phyloP scores from a whole-genome alignment of 352 stramenopile species.

The Globisporangium orthogonon region DNA sequence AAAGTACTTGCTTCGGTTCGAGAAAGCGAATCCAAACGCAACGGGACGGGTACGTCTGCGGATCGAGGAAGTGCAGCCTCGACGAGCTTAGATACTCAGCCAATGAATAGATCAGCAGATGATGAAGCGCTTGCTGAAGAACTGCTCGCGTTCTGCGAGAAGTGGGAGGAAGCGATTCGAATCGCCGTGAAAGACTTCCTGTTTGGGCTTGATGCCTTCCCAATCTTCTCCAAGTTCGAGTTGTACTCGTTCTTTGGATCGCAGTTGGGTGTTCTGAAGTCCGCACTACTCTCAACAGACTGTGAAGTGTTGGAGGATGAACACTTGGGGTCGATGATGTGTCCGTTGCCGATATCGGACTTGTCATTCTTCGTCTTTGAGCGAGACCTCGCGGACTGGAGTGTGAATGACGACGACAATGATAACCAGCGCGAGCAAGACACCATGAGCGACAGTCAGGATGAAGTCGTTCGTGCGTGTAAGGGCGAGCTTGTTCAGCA shows the following conservation, averaged over 20 bases:
- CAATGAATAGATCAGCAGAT: conserved; percentile 1
- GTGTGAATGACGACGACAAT: conserved; percentile 6
- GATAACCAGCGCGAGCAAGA: conserved; percentile 9
- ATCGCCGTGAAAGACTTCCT: conserved; percentile 54
- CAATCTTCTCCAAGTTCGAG: conserved; percentile 23
- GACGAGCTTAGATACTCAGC: not conserved
- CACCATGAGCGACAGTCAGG: not conserved
- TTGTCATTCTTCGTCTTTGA: conserved; percentile 33
- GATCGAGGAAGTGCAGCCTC: not conserved
- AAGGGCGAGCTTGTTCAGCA: conserved; percentile 7
- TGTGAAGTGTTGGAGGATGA: not conserved
- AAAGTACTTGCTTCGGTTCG: not conserved
- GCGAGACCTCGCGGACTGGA: conserved; percentile 20
- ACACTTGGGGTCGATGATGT: not conserved
- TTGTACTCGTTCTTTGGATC: conserved; percentile 23
- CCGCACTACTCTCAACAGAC: not conserved
- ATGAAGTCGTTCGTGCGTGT: not conserved
- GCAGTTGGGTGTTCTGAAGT: not conserved
- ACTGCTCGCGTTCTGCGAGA: conserved; percentile 34
- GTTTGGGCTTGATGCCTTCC: conserved; percentile 35
- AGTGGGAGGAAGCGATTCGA: conserved; percentile 36
- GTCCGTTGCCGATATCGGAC: conserved; percentile 28
- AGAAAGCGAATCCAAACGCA: conserved; percentile 1
- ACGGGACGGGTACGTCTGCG: not conserved
- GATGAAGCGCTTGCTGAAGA: conserved; percentile 23